Conservation (phyloP, 148 eudicot species). For the Selenicereus undatus region DNA sequence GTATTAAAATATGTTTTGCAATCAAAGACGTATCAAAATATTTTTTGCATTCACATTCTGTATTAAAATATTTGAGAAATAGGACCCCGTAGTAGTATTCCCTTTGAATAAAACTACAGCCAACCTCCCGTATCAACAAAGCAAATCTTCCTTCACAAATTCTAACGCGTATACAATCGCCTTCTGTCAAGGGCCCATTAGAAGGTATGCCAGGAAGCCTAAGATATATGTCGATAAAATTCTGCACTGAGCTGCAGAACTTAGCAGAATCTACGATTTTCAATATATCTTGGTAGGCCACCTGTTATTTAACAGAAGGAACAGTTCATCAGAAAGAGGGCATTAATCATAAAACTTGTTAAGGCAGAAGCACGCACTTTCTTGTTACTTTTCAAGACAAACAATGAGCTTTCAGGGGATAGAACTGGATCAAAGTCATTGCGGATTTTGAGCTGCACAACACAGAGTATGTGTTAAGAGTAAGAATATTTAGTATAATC, state of each 20-base stretch:
- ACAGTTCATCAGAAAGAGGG: slow-evolving; percentile 9
- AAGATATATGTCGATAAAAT: slow-evolving; percentile 81
- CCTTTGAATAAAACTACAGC: not conserved
- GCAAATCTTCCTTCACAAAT: slow-evolving; percentile 99
- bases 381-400: slow-evolving; percentile 91
- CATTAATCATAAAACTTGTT: not conserved
- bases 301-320: slow-evolving; percentile 37
- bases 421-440: slow-evolving; percentile 99
- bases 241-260: slow-evolving; percentile 91
- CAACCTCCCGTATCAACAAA: slow-evolving; percentile 91
- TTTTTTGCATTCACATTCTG: too few relatives aligned
- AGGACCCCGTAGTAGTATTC: too few relatives aligned
- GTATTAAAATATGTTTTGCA: too few relatives aligned
- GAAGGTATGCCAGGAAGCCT: slow-evolving; percentile 85
- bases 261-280: slow-evolving; percentile 75
- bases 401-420: slow-evolving; percentile 97
- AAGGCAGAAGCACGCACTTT: slow-evolving; percentile 49
- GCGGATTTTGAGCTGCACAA: slow-evolving; percentile 84
- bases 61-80: too few relatives aligned
- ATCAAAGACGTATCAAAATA: too few relatives aligned
- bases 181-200: slow-evolving; percentile 75
- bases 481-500: not conserved
- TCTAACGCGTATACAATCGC: slow-evolving; percentile 95
- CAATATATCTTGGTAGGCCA: slow-evolving; percentile 77
- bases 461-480: not conserved